A percentile compares a stretch with the other conserved stretches of the same genome.
Conservation (phyloP, 2,329 filamentous ascomycete genomes). For the Penicillium sp. region DNA sequence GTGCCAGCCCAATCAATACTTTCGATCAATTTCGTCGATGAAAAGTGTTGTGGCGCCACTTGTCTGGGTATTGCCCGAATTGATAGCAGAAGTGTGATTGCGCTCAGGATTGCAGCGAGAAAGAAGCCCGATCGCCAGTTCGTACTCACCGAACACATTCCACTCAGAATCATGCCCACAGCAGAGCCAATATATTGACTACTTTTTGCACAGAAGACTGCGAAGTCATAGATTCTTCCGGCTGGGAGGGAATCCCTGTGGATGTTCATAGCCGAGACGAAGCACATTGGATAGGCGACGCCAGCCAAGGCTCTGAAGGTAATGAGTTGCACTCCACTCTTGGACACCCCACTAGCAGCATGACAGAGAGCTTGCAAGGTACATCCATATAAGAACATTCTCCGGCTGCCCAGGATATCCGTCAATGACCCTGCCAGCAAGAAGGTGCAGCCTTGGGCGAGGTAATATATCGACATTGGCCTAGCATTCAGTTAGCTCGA, state of each 20-base stretch:
- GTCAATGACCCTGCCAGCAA: constrained; percentile 11
- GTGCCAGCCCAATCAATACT: constrained; percentile 19
- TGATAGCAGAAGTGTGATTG: constrained; percentile 2
- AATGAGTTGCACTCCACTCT: constrained; percentile 4
- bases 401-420: constrained; percentile 10
- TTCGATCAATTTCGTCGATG: neutral
- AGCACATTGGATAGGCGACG: constrained; percentile 9
- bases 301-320: constrained; percentile 6
- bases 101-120: constrained; percentile 12
- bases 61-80: constrained; percentile 9
- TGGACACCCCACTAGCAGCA: neutral
- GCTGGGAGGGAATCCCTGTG: constrained; percentile 33
- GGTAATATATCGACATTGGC: constrained; percentile 7
- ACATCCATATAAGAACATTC: constrained; percentile 6
- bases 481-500: neutral
- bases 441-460: constrained; percentile 10
- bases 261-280: constrained; percentile 10
- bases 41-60: neutral
- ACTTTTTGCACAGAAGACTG: constrained; percentile 51
- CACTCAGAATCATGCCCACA: constrained; percentile 52
- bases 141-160: constrained; percentile 48
- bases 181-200: constrained; percentile 54
- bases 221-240: constrained; percentile 51
- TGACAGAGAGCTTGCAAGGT: constrained; percentile 4
- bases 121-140: constrained; percentile 52